A percentile compares a stretch with the other conserved stretches of the same genome.
Evolutionary conservation across 108 stramenopile genomes (phyloP).

Genomic region (Pseudonitzschia multistriata): DNA sequence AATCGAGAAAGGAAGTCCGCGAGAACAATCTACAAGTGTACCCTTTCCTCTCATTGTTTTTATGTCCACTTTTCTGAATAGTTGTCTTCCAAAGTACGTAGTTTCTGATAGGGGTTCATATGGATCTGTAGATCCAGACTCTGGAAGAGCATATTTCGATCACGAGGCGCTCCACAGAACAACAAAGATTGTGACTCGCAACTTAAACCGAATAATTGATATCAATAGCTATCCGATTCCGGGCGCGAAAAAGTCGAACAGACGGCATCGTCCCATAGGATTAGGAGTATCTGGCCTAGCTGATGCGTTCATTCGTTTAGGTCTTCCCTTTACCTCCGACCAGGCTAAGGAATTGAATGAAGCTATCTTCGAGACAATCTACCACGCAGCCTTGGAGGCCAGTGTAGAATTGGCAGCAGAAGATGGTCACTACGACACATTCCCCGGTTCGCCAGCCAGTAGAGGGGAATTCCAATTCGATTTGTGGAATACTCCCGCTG

Average conservation of each 20-base stretch:
- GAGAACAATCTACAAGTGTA: background rate
- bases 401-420: constrained; percentile 87
- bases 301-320: constrained; percentile 90
- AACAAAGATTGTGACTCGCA: constrained; percentile 87
- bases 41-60: background rate
- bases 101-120: constrained; percentile 67
- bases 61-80: constrained; percentile 9
- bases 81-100: constrained; percentile 80
- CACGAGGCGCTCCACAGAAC: constrained; percentile 82
- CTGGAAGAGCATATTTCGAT: constrained; percentile 80
- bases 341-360: constrained; percentile 86
- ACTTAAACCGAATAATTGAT: constrained; percentile 95
- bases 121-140: constrained; percentile 71
- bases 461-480: constrained; percentile 90
- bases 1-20: background rate
- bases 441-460: constrained; percentile 88
- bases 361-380: constrained; percentile 96
- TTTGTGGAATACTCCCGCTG: constrained; percentile 83
- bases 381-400: constrained; percentile 92
- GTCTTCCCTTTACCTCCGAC: constrained; percentile 87
- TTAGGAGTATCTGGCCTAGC: constrained; percentile 96
- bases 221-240: constrained; percentile 89
- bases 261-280: constrained; percentile 93
- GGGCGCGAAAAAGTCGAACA: constrained; percentile 86
- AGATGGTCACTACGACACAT: constrained; percentile 87